These are phyloP conservation scores for Paxillus involutus DNA, from an alignment of 768 basidiomycete genomes.

Conservation along the genomic window DNA sequence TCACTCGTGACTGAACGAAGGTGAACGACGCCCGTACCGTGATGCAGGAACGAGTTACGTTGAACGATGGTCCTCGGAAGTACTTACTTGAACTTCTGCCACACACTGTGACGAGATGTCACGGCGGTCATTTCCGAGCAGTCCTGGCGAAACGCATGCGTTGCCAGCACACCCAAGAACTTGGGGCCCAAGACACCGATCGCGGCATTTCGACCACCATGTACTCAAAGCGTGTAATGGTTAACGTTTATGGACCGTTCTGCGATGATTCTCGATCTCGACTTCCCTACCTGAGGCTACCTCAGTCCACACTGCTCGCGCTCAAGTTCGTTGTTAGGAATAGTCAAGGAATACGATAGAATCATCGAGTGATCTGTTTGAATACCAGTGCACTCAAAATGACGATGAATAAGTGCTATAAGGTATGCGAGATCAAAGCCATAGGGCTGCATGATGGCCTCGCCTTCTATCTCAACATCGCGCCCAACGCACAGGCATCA, in stretches of 20 bases:
- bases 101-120: constrained; percentile 1
- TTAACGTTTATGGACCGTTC: too few species aligned
- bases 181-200: too few species aligned
- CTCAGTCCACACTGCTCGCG: too few species aligned
- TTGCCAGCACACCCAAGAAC: not conserved
- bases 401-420: not conserved
- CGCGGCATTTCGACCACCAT: too few species aligned
- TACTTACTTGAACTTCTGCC: constrained; percentile 3
- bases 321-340: too few species aligned
- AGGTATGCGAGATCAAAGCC: not conserved
- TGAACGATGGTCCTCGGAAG: not conserved
- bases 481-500: not conserved
- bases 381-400: not conserved
- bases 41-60: not conserved
- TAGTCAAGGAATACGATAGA: not conserved
- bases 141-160: not conserved
- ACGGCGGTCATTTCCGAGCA: not conserved
- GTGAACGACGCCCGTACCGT: not conserved
- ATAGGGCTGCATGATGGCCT: not conserved
- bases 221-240: too few species aligned
- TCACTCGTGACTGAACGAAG: not conserved
- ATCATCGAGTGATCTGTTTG: not conserved
- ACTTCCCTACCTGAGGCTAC: not conserved
- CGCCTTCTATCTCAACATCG: not conserved
- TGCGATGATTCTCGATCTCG: too few species aligned